Percentiles rank a stretch among this genome's conserved stretches.
Evolutionary conservation across 2,329 filamentous ascomycete genomes (phyloP).

Genomic region (Alternaria ethzedia): DNA sequence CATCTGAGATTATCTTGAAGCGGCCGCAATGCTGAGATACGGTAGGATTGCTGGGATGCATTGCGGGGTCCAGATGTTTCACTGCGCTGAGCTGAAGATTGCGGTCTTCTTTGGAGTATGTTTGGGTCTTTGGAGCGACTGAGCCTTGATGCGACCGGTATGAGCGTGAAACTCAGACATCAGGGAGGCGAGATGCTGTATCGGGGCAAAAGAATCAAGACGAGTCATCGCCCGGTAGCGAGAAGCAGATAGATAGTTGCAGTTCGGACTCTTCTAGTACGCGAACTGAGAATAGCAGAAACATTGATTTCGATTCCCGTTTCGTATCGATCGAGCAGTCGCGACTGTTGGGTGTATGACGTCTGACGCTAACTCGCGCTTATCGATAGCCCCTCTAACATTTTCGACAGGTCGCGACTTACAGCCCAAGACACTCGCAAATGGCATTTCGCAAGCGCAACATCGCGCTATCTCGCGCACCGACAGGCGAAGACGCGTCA

Average conservation of each 20-base stretch:
- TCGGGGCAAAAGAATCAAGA: background rate
- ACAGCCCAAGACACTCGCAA: background rate
- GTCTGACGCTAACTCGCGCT: background rate
- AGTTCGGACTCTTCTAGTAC: too few species aligned
- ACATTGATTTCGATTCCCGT: background rate
- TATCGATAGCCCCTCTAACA: conserved; percentile 17
- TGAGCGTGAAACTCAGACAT: background rate
- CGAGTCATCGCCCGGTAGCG: background rate
- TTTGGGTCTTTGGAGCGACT: background rate
- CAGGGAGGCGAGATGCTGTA: background rate
- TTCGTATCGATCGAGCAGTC: background rate
- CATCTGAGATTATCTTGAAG: background rate
- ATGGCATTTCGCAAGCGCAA: conserved; percentile 76
- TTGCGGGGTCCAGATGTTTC: background rate
- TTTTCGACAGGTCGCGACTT: conserved; percentile 15
- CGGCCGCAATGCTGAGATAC: background rate
- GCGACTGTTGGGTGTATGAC: background rate
- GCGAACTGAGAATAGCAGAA: background rate
- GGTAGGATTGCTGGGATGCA: background rate
- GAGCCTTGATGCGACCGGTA: background rate
- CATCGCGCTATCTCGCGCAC: conserved; percentile 58
- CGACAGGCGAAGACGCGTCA: conserved; percentile 24
- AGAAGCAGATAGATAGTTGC: too few species aligned
- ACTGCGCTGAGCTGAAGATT: background rate
- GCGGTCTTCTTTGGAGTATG: background rate